Percentiles rank a stretch among this genome's conserved stretches.
Evolutionary conservation across 306 rosid genomes (phyloP).

Genomic region (Biancaea sappan): DNA sequence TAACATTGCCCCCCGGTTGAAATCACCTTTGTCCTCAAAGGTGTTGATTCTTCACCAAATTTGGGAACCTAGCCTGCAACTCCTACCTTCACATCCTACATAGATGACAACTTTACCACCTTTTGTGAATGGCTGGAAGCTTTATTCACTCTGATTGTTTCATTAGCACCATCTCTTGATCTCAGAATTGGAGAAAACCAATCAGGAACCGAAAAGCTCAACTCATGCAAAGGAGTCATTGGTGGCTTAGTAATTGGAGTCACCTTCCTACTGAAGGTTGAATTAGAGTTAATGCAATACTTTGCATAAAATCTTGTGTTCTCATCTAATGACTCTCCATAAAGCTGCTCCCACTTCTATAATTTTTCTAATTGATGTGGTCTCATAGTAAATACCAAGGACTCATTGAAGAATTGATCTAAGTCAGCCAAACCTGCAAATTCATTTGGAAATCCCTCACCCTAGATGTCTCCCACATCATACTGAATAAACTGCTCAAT

Average conservation of each 20-base stretch:
- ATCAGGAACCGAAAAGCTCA: slow-evolving; percentile 82
- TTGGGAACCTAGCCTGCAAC: too few species aligned
- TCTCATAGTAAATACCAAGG: slow-evolving; percentile 67
- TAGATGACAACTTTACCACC: slow-evolving; percentile 45
- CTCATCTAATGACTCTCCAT: slow-evolving; percentile 81
- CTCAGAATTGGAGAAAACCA: slow-evolving; percentile 63
- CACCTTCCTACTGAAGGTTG: slow-evolving; percentile 61
- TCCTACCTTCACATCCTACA: slow-evolving; percentile 70
- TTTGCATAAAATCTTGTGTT: slow-evolving; percentile 78
- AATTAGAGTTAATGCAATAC: slow-evolving; percentile 67
- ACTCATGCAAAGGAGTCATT: slow-evolving; percentile 91
- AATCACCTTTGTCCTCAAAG: too few species aligned
- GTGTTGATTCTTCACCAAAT: too few species aligned
- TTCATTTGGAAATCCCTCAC: slow-evolving; percentile 83
- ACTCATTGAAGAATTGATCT: slow-evolving; percentile 76
- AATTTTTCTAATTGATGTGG: slow-evolving; percentile 77
- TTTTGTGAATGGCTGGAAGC: slow-evolving; percentile 44
- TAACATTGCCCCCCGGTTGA: too few species aligned
- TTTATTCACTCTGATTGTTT: slow-evolving; percentile 51
- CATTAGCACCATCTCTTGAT: slow-evolving; percentile 51
- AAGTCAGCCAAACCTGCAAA: slow-evolving; percentile 61
- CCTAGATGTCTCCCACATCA: slow-evolving; percentile 84
- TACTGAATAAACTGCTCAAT: slow-evolving; percentile 64
- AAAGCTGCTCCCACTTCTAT: slow-evolving; percentile 76
- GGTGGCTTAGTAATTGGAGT: slow-evolving; percentile 92